Conservation (phyloP, 2,329 filamentous ascomycete species). For the Lojkania enalia region DNA sequence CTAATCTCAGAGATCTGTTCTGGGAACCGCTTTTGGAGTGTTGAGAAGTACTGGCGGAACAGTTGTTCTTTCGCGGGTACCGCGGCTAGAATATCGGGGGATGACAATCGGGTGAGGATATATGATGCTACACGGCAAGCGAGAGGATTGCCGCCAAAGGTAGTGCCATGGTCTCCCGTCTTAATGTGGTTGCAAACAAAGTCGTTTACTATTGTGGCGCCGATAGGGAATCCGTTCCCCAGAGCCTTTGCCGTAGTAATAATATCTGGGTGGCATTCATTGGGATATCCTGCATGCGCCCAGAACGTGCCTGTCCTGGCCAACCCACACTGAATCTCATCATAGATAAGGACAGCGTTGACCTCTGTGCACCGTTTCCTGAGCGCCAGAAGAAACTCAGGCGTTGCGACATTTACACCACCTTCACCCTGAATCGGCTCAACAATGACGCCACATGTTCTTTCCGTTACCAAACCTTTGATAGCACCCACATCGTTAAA, state of each 20-base stretch:
- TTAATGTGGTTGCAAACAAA: conserved; percentile 70
- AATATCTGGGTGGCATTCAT: conserved; percentile 87
- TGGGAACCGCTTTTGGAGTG: conserved; percentile 65
- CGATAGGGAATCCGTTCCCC: conserved; percentile 94
- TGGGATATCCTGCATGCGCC: conserved; percentile 77
- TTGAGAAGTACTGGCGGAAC: conserved; percentile 62
- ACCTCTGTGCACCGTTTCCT: conserved; percentile 83
- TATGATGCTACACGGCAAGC: conserved; percentile 83
- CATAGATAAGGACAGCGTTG: conserved; percentile 86
- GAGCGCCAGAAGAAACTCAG: conserved; percentile 83
- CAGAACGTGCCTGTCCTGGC: conserved; percentile 85
- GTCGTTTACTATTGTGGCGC: conserved; percentile 72
- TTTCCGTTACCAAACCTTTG: conserved; percentile 73
- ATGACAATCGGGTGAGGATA: conserved; percentile 76
- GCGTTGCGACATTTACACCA: conserved; percentile 80
- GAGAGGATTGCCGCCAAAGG: conserved; percentile 90
- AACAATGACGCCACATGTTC: conserved; percentile 91
- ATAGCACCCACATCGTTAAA: conserved; percentile 82
- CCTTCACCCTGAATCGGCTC: conserved; percentile 98
- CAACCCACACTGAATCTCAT: conserved; percentile 96
- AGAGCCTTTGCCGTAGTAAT: conserved; percentile 94
- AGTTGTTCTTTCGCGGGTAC: conserved; percentile 69
- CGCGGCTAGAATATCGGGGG: conserved; percentile 67
- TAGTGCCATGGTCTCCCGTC: conserved; percentile 87
- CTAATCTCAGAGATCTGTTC: conserved; percentile 75